phyloP scores from a whole-genome alignment of 1,284 basidiomycete species.

The Polyporus tsugae region DNA sequence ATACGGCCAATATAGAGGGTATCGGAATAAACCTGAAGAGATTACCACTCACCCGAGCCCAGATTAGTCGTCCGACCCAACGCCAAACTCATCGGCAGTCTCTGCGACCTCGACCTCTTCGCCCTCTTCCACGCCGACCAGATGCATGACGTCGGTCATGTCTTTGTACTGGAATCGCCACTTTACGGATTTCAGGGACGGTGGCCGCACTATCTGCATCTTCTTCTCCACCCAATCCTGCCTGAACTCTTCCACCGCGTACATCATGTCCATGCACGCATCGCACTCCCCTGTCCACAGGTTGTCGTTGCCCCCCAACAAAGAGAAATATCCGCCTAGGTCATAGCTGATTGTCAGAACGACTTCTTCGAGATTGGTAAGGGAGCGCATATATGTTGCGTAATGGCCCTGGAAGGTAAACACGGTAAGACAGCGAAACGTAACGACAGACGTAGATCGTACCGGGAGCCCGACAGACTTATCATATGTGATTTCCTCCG shows the following conservation, averaged over 20 bases:
- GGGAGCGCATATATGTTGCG: constrained; percentile 19
- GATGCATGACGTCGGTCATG: constrained; percentile 11
- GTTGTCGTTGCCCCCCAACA: constrained; percentile 20
- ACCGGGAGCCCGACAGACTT: constrained; percentile 32
- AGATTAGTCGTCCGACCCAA: not conserved
- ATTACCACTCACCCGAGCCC: constrained; percentile 2
- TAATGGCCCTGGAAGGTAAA: constrained; percentile 24
- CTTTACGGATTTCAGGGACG: constrained; percentile 24
- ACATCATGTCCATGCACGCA: constrained; percentile 36
- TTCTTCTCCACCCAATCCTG: constrained; percentile 30
- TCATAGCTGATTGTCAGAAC: constrained; percentile 27
- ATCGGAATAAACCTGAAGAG: not conserved
- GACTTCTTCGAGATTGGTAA: constrained; percentile 25
- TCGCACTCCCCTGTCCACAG: constrained; percentile 35
- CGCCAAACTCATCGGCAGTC: constrained; percentile 8
- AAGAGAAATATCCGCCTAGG: constrained; percentile 18
- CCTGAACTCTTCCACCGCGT: constrained; percentile 21
- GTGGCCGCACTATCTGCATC: constrained; percentile 19
- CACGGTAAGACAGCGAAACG: not conserved
- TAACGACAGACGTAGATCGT: not conserved
- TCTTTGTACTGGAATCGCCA: constrained; percentile 32
- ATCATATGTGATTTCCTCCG: constrained; percentile 28
- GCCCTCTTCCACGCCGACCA: constrained; percentile 20
- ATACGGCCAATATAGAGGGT: not conserved
- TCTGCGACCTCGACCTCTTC: constrained; percentile 9